These are phyloP conservation scores for Leccinum subtestaceum DNA, from an alignment of 768 basidiomycete genomes.

Conservation along the genomic window DNA sequence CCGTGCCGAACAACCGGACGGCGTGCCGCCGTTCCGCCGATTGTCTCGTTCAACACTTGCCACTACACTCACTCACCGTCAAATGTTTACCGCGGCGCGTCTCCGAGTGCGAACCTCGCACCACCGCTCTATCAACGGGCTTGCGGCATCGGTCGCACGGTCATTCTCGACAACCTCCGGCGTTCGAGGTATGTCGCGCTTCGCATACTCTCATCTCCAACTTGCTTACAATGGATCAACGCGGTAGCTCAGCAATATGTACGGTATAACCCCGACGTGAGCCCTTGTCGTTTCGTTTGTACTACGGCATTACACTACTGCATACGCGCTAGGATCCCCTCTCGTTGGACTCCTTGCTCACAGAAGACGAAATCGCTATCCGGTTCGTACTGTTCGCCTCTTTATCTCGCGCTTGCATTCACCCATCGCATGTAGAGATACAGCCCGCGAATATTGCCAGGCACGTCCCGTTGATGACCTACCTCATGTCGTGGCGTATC, in stretches of 20 bases:
- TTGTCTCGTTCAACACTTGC: not conserved
- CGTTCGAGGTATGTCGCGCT: conserved; percentile 17
- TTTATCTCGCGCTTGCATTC: conserved; percentile 1
- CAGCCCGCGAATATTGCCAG: conserved; percentile 77
- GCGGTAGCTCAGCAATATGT: conserved; percentile 18
- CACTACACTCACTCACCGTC: not conserved
- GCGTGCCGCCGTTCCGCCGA: too few relatives aligned
- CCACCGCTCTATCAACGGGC: conserved; percentile 7
- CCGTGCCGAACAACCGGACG: conserved; percentile 14
- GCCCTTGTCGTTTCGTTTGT: conserved; percentile 3
- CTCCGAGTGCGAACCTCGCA: conserved; percentile 5
- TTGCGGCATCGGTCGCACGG: conserved; percentile 10
- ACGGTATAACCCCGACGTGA: conserved; percentile 22
- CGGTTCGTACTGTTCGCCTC: conserved; percentile 47
- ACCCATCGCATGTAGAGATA: conserved; percentile 52
- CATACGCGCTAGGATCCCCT: conserved; percentile 69
- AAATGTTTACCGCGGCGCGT: conserved; percentile 1
- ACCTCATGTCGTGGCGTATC: not conserved
- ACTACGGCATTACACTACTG: conserved; percentile 5
- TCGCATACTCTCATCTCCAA: not conserved
- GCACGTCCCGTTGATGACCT: conserved; percentile 35
- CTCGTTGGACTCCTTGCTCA: conserved; percentile 71
- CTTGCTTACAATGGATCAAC: not conserved
- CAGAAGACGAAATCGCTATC: conserved; percentile 87
- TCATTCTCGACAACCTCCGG: conserved; percentile 21